A percentile compares a stretch with the other conserved stretches of the same genome.
phyloP scores from a whole-genome alignment of 192 early-diverging fungal genomes.

The Funneliformis mosseae region DNA sequence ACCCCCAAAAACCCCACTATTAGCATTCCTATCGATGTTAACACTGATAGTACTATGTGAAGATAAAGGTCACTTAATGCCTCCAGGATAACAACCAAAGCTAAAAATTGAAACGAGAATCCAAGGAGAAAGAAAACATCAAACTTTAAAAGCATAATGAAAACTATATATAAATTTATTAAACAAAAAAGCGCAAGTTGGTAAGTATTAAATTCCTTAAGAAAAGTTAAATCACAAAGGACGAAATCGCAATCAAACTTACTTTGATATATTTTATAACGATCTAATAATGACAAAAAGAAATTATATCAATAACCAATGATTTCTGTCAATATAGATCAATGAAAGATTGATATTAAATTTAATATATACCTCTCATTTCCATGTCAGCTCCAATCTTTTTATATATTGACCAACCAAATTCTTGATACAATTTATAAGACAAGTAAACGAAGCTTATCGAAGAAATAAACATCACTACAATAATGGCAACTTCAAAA shows the following conservation, averaged over 20 bases:
- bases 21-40: constrained; percentile 51
- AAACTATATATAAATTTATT: constrained; percentile 44
- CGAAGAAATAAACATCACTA: constrained; percentile 55
- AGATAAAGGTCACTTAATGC: constrained; percentile 34
- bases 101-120: constrained; percentile 75
- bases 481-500: constrained; percentile 58
- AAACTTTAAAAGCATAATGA: constrained; percentile 81
- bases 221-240: neutral
- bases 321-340: neutral
- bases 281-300: constrained; percentile 15
- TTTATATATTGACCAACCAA: constrained; percentile 84
- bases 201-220: neutral
- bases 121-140: constrained; percentile 80
- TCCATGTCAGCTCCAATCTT: constrained; percentile 79
- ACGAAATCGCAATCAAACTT: neutral
- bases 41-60: constrained; percentile 52
- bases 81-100: constrained; percentile 56
- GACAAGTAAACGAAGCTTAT: constrained; percentile 53
- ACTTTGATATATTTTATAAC: constrained; percentile 31
- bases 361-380: constrained; percentile 58
- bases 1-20: constrained; percentile 59
- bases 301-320: constrained; percentile 8
- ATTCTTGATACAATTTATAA: constrained; percentile 75
- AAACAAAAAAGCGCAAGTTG: too few species aligned
- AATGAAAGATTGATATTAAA: neutral